phyloP scores from a whole-genome alignment of 306 rosid species.

The apple (Malus domestica) region DNA sequence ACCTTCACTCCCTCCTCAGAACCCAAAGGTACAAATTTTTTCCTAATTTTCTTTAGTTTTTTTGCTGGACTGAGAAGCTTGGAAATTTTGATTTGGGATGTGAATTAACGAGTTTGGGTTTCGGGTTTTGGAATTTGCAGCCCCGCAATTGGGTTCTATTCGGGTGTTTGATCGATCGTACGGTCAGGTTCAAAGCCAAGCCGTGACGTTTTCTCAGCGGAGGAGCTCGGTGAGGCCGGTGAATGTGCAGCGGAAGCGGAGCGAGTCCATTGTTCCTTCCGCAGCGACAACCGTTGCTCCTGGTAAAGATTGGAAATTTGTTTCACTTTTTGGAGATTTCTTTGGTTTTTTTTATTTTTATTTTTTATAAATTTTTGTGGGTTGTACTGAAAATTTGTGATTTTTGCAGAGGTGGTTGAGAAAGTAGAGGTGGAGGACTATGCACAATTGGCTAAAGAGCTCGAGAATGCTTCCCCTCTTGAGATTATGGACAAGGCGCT shows the following conservation, averaged over 20 bases:
- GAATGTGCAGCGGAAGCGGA: constrained; percentile 43
- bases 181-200: constrained; percentile 10
- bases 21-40: constrained; percentile 36
- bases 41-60: not conserved
- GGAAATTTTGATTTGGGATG: not conserved
- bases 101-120: not conserved
- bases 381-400: not conserved
- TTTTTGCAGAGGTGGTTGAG: constrained; percentile 53
- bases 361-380: not conserved
- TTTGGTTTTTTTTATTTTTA: no score
- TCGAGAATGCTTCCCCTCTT: constrained; percentile 73
- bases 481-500: constrained; percentile 72
- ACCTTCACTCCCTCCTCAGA: constrained; percentile 34
- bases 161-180: constrained; percentile 23
- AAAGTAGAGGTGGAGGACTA: constrained; percentile 39
- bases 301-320: constrained; percentile 26
- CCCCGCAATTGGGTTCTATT: constrained; percentile 35
- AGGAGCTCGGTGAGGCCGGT: constrained; percentile 33
- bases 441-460: constrained; percentile 40
- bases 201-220: constrained; percentile 26
- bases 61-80: not conserved
- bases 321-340: not conserved
- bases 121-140: constrained; percentile 28
- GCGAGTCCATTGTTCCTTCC: constrained; percentile 37
- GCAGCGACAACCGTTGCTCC: constrained; percentile 41